Evolutionary conservation across 768 basidiomycete genomes (phyloP).

Genomic region (Podaxis sp.): DNA sequence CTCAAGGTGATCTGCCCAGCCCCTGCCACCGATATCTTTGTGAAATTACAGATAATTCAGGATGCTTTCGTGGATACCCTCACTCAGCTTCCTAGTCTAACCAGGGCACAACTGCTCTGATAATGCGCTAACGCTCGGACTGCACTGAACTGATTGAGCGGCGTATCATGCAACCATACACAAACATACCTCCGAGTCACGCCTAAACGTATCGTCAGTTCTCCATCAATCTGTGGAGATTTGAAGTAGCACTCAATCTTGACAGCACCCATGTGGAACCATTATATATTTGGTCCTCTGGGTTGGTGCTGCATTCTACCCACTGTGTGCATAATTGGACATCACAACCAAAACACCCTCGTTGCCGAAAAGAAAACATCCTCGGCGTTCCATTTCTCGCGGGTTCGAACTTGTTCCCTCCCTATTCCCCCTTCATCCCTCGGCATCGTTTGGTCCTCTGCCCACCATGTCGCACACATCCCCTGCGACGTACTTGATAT

Average conservation of each 20-base stretch:
- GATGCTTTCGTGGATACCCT: neutral
- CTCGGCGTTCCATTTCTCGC: neutral
- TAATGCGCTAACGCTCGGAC: neutral
- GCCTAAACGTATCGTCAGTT: neutral
- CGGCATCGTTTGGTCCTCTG: neutral
- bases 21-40: too few species aligned
- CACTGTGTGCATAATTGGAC: neutral
- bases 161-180: neutral
- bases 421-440: neutral
- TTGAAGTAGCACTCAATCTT: neutral
- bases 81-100: neutral
- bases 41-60: too few species aligned
- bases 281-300: neutral
- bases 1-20: neutral
- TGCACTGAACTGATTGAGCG: neutral
- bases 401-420: slow-evolving; percentile 1
- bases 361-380: neutral
- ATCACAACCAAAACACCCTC: neutral
- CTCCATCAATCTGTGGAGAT: slow-evolving; percentile 1
- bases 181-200: neutral
- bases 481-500: slow-evolving; percentile 9
- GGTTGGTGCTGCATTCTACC: neutral
- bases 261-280: slow-evolving; percentile 4
- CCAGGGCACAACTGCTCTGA: neutral
- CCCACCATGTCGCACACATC: slow-evolving; percentile 9